Evolutionary conservation across 148 eudicot species (phyloP).

Genomic region (Gaultheria prostrata): DNA sequence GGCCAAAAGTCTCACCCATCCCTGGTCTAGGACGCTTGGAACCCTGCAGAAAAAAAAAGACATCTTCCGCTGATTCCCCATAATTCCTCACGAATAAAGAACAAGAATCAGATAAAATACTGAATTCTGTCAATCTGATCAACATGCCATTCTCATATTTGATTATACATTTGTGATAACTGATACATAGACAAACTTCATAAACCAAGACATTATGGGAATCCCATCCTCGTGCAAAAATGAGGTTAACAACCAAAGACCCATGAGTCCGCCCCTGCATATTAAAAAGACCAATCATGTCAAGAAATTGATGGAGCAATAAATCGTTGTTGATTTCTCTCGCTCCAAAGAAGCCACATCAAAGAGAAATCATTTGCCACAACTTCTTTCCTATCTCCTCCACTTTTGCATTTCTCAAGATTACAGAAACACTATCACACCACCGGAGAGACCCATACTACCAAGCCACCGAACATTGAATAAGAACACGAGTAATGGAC

Average conservation of each 20-base stretch:
- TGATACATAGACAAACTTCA: not conserved
- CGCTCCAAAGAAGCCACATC: not conserved
- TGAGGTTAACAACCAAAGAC: not conserved
- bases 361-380: not conserved
- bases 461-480: not conserved
- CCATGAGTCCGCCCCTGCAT: not conserved
- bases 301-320: not conserved
- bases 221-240: not conserved
- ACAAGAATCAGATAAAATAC: not conserved
- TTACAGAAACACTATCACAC: not conserved
- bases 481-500: not conserved
- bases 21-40: conserved; percentile 76
- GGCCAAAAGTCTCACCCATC: conserved; percentile 57
- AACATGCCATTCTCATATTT: not conserved
- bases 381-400: not conserved
- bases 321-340: not conserved
- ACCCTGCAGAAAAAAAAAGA: conserved; percentile 55
- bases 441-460: not conserved
- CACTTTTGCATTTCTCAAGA: not conserved
- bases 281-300: not conserved
- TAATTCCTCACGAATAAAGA: not conserved
- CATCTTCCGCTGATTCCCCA: not conserved
- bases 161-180: not conserved
- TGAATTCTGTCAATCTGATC: not conserved
- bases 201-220: not conserved